phyloP scores from a whole-genome alignment of 2,329 filamentous ascomycete genomes.

The Albifimbria verrucaria region DNA sequence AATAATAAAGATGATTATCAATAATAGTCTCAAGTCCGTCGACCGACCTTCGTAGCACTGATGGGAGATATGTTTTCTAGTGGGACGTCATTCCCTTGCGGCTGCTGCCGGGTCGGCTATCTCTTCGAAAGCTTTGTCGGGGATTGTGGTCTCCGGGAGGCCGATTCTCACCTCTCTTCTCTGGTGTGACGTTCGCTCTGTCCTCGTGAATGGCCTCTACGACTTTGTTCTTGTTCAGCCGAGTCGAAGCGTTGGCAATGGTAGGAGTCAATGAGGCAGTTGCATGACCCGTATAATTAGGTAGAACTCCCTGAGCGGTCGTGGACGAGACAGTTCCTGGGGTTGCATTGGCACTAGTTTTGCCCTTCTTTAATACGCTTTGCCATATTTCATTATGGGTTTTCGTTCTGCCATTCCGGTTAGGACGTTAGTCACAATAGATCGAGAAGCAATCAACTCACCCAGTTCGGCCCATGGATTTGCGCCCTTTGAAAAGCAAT shows the following conservation, averaged over 20 bases:
- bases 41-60: no score
- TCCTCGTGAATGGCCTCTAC: slow-evolving; percentile 17
- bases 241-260: slow-evolving; percentile 36
- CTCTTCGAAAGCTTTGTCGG: not conserved
- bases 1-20: slow-evolving; percentile 28
- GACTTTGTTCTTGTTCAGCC: slow-evolving; percentile 22
- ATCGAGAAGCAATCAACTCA: slow-evolving; percentile 16
- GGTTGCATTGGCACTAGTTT: slow-evolving; percentile 42
- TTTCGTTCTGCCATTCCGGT: slow-evolving; percentile 30
- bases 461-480: slow-evolving; percentile 22
- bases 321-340: slow-evolving; percentile 49
- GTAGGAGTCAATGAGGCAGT: slow-evolving; percentile 46
- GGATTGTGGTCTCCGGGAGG: slow-evolving; percentile 27
- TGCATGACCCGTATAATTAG: slow-evolving; percentile 50
- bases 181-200: slow-evolving; percentile 16
- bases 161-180: slow-evolving; percentile 43
- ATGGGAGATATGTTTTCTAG: slow-evolving; percentile 6
- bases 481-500: slow-evolving; percentile 36
- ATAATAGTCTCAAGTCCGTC: slow-evolving; percentile 17
- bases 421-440: slow-evolving; percentile 5
- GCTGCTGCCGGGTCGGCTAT: not conserved
- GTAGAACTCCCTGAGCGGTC: slow-evolving; percentile 52
- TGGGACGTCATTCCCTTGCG: slow-evolving; percentile 6
- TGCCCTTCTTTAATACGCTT: slow-evolving; percentile 49
- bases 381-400: slow-evolving; percentile 45